Evolutionary conservation across 1,284 basidiomycete genomes (phyloP), one percentile per base, ranked within the genome.

Genomic region (Bondarzewia mesenterica): DNA sequence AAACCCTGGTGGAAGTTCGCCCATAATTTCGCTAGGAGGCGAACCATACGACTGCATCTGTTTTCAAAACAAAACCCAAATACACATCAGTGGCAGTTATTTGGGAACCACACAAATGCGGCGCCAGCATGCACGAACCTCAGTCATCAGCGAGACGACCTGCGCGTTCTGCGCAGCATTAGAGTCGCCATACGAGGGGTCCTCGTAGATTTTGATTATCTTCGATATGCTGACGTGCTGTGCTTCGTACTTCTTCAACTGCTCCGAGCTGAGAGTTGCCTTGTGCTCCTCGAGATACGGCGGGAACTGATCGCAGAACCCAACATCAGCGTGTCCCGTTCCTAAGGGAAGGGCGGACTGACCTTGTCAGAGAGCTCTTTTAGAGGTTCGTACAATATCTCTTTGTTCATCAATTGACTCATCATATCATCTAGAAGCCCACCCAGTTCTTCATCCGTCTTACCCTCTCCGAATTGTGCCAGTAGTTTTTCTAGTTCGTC

Each of bases 371-470:
- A 74, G 26, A 99, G 70, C 62, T 98, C 95, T 57, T 88, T 88
- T 58, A 98, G 67, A 0, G 95, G 94, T 55, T 96, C 93, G 59
- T 97, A 91, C 16, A 96, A 68, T 8, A 98, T 78, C 2, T 98
- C 93, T 62, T 93, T 93, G 64, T 82, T 85, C 90, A 99, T 93
- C 42, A 99, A 74, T 62, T 93, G 85, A 15, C 80, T 77, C 93
- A 95, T 93, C 87, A 98, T 91, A 36, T 73, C 80, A 63, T 98
- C 92, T 20, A 99, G 72, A 56, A 96, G 73, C 7, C 78, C 81
- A 43, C 83, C 79, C 6, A 94, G 65, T 47, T 86, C 81, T 29
- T 77, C 78, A 18, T 83, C 84, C n/a, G 74, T 72, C 15, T 70
- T 63, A 32, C 57, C 55, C 20, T 67, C 69, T 26, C 64, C 59